These are phyloP conservation scores for Podospora comata DNA, from an alignment of 495 filamentous ascomycete species.

Conservation along the genomic window DNA sequence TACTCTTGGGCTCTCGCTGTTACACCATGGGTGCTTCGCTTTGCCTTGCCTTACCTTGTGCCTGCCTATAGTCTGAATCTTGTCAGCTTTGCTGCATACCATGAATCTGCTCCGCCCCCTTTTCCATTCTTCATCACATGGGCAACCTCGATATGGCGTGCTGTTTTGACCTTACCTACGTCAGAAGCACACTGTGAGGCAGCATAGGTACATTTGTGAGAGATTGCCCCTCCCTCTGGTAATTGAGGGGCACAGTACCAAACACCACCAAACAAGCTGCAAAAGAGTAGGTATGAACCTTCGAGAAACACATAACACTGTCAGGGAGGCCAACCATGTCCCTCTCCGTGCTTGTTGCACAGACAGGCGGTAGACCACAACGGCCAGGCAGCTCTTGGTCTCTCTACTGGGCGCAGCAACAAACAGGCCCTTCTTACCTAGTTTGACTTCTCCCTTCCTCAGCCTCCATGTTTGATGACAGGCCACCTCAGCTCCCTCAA, in stretches of 20 bases:
- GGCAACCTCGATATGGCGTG: not conserved
- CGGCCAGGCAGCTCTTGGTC: not conserved
- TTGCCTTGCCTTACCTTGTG: not conserved
- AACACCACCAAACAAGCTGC: not conserved
- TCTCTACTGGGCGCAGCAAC: not conserved
- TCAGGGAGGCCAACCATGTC: not conserved
- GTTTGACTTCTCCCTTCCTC: not conserved
- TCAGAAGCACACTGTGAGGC: not conserved
- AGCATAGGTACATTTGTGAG: not conserved
- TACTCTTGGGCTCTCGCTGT: not conserved
- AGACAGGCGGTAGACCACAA: not conserved
- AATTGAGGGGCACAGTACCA: not conserved
- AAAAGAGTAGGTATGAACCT: not conserved
- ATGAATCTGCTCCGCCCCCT: not conserved
- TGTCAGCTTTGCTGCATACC: not conserved
- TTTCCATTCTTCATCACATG: not conserved
- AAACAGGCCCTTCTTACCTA: not conserved
- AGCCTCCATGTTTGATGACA: not conserved
- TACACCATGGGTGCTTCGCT: not conserved
- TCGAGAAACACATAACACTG: not conserved
- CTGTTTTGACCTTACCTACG: not conserved
- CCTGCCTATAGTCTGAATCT: not conserved
- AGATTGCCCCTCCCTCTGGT: not conserved
- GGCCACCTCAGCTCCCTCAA: not conserved
- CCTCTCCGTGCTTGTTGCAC: not conserved